Base-by-base conservation (phyloP, 768 basidiomycete species). In the Agrocybe chaxingu region DNA sequence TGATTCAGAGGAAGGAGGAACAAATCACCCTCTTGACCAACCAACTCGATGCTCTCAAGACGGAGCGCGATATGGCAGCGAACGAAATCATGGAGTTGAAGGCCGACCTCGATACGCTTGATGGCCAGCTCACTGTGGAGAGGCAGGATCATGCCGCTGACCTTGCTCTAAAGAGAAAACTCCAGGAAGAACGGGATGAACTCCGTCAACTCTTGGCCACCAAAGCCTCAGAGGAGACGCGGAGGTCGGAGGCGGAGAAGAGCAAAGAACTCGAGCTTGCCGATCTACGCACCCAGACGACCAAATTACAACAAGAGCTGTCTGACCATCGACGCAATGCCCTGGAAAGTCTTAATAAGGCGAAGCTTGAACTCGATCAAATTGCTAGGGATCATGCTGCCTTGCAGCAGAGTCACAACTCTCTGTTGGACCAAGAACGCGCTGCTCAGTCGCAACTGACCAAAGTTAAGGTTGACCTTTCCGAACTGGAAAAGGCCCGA, bases 171-270 rank as follows among this genome's bases (percentile, higher is more conserved):
- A 82, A 81, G 24, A 70, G 70, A 24, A 88, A 85, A 59, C 72
- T 96, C 2, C 84, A 91, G 59, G 79, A 76, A 36, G 95, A 97
- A 66, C 72, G 97, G 8, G 94, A 96, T 59, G 87, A 91, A 53
- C 75, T 98, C 7, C 85, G 94, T 6, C 72, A 80, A n/a, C 70
- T 89, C 10, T 80, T 97, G 71, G 84, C 86, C 41, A 88, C 89
- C 1, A 97, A 93, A 66, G 80, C 85, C 0, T 85, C 84, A 19
- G 94, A 98, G 65, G 94, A 93, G 60, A 87, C 81, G 7, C 85
- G 86, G 30, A 81, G 90, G 12, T 79, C 77, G 32, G 90, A 97
- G 62, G 92, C 84, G 0, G 91, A 93, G 64, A 86, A 85, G 66
- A 87, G 88, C 67, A 91, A 86, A 59, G 94, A 98, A 56, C 75